A percentile compares a stretch with the other conserved stretches of the same genome.
Evolutionary conservation across 352 stramenopile genomes (phyloP).

Genomic region (Aphanomyces cochlioides): DNA sequence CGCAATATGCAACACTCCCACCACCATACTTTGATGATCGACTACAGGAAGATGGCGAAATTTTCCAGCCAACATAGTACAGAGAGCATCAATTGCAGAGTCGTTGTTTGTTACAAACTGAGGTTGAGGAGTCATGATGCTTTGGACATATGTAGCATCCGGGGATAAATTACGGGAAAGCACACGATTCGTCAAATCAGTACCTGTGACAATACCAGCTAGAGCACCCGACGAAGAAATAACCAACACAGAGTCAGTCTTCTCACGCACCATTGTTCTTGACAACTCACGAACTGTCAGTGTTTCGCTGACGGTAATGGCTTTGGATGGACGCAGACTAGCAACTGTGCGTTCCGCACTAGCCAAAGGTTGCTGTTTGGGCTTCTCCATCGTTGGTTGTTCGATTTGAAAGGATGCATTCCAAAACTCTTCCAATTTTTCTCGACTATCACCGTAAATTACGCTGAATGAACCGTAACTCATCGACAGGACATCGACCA

Average conservation of each 20-base stretch:
- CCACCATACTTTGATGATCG: slow-evolving; percentile 77
- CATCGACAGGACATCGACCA: slow-evolving; percentile 81
- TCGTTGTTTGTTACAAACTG: slow-evolving; percentile 83
- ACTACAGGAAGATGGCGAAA: slow-evolving; percentile 85
- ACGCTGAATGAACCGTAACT: slow-evolving; percentile 86
- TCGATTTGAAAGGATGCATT: slow-evolving; percentile 80
- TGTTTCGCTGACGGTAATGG: slow-evolving; percentile 82
- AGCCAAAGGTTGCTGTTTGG: slow-evolving; percentile 34
- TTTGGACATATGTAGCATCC: slow-evolving; percentile 59
- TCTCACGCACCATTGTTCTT: slow-evolving; percentile 85
- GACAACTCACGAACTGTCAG: slow-evolving; percentile 83
- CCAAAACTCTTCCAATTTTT: slow-evolving; percentile 89
- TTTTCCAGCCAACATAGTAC: slow-evolving; percentile 81
- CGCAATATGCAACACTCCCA: slow-evolving; percentile 97
- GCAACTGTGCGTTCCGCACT: slow-evolving; percentile 61
- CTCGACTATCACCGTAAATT: slow-evolving; percentile 82
- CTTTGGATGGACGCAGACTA: slow-evolving; percentile 78
- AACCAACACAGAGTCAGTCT: slow-evolving; percentile 91
- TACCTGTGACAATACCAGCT: slow-evolving; percentile 95
- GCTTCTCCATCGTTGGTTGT: slow-evolving; percentile 32
- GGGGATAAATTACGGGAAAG: slow-evolving; percentile 74
- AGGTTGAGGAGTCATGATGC: slow-evolving; percentile 82
- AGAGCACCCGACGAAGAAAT: slow-evolving; percentile 85
- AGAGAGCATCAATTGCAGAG: slow-evolving; percentile 79
- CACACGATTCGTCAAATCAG: slow-evolving; percentile 76